phyloP scores from a whole-genome alignment of 345 rosid genomes.

The thale cress (Arabidopsis thaliana) region DNA sequence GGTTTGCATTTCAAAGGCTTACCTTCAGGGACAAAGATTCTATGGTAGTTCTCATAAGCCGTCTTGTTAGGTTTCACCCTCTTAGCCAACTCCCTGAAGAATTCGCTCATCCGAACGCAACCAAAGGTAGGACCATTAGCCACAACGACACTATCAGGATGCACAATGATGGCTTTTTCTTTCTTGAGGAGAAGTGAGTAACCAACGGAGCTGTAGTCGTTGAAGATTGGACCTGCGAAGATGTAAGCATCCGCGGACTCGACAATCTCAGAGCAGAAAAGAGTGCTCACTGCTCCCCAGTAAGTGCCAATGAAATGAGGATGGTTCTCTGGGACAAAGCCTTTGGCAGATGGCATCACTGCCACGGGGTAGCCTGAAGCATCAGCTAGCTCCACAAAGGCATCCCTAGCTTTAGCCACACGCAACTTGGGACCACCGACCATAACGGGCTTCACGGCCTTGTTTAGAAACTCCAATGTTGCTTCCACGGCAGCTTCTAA shows the following conservation, averaged over 20 bases:
- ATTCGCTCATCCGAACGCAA: conserved; percentile 59
- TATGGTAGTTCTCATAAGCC: conserved; percentile 55
- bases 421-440: conserved; percentile 61
- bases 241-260: conserved; percentile 68
- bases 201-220: conserved; percentile 60
- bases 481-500: conserved; percentile 65
- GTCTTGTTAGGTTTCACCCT: conserved; percentile 49
- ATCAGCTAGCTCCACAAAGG: conserved; percentile 56
- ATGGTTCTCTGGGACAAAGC: conserved; percentile 59
- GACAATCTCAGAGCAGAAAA: conserved; percentile 61
- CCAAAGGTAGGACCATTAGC: conserved; percentile 59
- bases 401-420: conserved; percentile 53
- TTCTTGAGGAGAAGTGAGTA: conserved; percentile 59
- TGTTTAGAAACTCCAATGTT: conserved; percentile 56
- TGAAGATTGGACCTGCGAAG: conserved; percentile 63
- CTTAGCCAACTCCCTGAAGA: conserved; percentile 55
- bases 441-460: conserved; percentile 67
- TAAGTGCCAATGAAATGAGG: conserved; percentile 65
- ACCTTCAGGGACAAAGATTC: conserved; percentile 61
- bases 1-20: conserved; percentile 46
- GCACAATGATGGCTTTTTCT: conserved; percentile 58
- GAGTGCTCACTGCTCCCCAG: conserved; percentile 63
- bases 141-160: conserved; percentile 61
- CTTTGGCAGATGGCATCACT: conserved; percentile 67
- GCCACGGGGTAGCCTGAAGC: conserved; percentile 59